Evolutionary conservation across 768 basidiomycete species (phyloP).

Genomic region (Amanita polypyramis): DNA sequence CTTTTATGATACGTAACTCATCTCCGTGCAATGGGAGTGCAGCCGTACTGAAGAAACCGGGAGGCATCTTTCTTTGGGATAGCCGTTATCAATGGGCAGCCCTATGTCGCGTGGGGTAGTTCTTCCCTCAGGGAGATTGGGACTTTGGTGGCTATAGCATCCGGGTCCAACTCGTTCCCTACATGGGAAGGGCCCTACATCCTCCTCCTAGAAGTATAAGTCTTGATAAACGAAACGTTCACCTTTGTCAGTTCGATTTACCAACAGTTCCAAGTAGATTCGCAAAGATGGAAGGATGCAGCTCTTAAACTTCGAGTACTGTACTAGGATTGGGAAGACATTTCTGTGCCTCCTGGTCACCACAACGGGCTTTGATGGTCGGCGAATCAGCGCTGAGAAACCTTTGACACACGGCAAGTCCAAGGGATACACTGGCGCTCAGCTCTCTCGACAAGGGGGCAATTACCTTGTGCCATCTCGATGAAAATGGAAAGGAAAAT

Average conservation of each 20-base stretch:
- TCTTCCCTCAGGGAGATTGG: slow-evolving; percentile 13
- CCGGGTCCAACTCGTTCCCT: slow-evolving; percentile 42
- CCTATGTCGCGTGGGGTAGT: slow-evolving; percentile 34
- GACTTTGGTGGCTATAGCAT: slow-evolving; percentile 42
- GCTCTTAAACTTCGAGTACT: slow-evolving; percentile 28
- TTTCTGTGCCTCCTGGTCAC: slow-evolving; percentile 26
- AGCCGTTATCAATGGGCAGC: slow-evolving; percentile 42
- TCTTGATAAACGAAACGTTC: too few species aligned
- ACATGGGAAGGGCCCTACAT: slow-evolving; percentile 49
- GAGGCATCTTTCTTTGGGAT: slow-evolving; percentile 32
- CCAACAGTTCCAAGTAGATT: slow-evolving; percentile 25
- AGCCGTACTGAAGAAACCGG: slow-evolving; percentile 17
- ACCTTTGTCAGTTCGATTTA: too few species aligned
- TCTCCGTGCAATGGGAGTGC: slow-evolving; percentile 20
- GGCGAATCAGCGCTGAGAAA: slow-evolving; percentile 18
- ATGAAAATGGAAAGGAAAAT: slow-evolving; percentile 20
- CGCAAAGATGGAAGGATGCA: slow-evolving; percentile 20
- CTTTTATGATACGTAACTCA: not conserved
- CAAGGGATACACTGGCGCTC: slow-evolving; percentile 23
- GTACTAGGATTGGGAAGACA: slow-evolving; percentile 43
- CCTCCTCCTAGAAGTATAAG: slow-evolving; percentile 34
- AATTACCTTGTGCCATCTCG: slow-evolving; percentile 26
- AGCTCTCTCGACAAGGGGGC: slow-evolving; percentile 17
- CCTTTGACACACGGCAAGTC: slow-evolving; percentile 25
- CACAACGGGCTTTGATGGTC: slow-evolving; percentile 20